Conservation (phyloP, 768 basidiomycete species). For the Pisolithus sp. region DNA sequence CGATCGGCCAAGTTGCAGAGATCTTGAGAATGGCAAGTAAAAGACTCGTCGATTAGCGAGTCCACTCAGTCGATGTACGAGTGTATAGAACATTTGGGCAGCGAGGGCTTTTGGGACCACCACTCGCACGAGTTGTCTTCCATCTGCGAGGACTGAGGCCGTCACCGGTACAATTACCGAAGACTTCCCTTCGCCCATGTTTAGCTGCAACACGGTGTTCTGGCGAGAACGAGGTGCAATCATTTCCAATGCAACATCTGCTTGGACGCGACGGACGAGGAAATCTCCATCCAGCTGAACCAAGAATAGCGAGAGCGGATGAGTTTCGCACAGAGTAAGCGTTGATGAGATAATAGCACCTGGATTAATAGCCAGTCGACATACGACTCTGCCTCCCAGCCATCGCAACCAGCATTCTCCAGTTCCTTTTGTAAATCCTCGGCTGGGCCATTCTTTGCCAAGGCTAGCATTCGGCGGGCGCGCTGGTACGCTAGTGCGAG, state of each 20-base stretch:
- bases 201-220: constrained; percentile 43
- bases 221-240: constrained; percentile 29
- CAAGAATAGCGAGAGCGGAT: not conserved
- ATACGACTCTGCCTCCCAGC: constrained; percentile 12
- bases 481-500: constrained; percentile 31
- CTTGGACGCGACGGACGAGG: constrained; percentile 37
- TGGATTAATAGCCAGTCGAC: constrained; percentile 43
- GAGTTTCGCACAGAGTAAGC: not conserved
- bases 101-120: constrained; percentile 44
- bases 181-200: constrained; percentile 56
- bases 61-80: constrained; percentile 37
- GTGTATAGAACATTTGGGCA: constrained; percentile 43
- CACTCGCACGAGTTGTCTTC: constrained; percentile 39
- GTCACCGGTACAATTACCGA: constrained; percentile 43
- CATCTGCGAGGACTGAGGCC: constrained; percentile 35
- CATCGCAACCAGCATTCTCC: constrained; percentile 19
- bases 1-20: constrained; percentile 15
- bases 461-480: constrained; percentile 28
- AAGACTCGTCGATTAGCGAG: constrained; percentile 43
- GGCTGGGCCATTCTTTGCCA: constrained; percentile 13
- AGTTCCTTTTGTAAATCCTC: constrained; percentile 29
- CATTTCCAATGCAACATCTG: constrained; percentile 40
- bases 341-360: constrained; percentile 15
- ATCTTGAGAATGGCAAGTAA: constrained; percentile 45
- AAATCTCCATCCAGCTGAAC: constrained; percentile 42